Evolutionary conservation across 306 rosid genomes (phyloP).

Genomic region (Crotalaria pallida): DNA sequence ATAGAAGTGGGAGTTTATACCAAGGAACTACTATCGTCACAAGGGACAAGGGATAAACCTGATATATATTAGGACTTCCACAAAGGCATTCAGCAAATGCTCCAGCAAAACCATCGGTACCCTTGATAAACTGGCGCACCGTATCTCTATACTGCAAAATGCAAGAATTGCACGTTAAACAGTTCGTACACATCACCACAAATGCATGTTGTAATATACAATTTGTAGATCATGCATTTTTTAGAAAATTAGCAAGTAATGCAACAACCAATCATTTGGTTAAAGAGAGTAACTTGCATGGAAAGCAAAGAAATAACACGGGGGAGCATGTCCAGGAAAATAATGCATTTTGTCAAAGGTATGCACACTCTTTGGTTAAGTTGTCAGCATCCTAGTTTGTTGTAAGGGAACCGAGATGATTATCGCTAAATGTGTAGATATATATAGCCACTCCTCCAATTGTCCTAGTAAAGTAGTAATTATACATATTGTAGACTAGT

Average conservation of each 20-base stretch:
- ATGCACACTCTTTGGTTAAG: constrained; percentile 1
- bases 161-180: constrained; percentile 22
- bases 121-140: constrained; percentile 90
- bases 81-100: constrained; percentile 91
- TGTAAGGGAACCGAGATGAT: neutral
- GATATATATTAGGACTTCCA: constrained; percentile 92
- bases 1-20: neutral
- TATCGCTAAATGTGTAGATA: constrained; percentile 7
- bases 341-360: neutral
- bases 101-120: constrained; percentile 91
- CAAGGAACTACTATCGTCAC: constrained; percentile 13
- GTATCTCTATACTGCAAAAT: constrained; percentile 80
- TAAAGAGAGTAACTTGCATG: neutral
- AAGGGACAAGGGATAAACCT: constrained; percentile 46
- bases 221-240: neutral
- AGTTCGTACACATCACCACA: neutral
- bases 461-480: neutral
- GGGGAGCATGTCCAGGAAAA: neutral
- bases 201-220: constrained; percentile 1
- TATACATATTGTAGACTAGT: neutral
- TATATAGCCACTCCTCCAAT: neutral
- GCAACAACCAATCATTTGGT: constrained; percentile 9
- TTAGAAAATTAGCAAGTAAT: constrained; percentile 7
- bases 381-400: constrained; percentile 2
- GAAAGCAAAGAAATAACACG: neutral